A percentile compares a stretch with the other conserved stretches of the same genome.
These are phyloP conservation scores for Nitzschia sp. DNA, from an alignment of 108 stramenopile species.

Conservation along the genomic window DNA sequence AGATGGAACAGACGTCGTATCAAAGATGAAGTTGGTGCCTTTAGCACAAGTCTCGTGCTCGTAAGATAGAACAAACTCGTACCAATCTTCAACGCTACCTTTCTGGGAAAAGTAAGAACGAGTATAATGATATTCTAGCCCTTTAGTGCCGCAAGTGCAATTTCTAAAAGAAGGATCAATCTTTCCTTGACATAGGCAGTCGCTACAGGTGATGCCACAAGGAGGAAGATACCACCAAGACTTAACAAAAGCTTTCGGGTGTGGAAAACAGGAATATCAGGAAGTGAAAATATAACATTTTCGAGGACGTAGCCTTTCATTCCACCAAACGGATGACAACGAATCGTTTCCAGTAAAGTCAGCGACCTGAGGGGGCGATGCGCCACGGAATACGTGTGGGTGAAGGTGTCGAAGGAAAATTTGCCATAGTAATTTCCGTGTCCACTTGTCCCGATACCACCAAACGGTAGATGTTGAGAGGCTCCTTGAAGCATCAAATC, in stretches of 20 bases:
- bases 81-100: too few species aligned
- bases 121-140: too few species aligned
- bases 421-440: slow-evolving; percentile 69
- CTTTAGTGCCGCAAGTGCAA: not conserved
- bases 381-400: slow-evolving; percentile 42
- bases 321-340: slow-evolving; percentile 42
- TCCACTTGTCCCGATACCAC: slow-evolving; percentile 81
- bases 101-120: too few species aligned
- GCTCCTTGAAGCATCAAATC: slow-evolving; percentile 60
- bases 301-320: slow-evolving; percentile 18
- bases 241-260: slow-evolving; percentile 1
- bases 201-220: not conserved
- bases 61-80: too few species aligned
- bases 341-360: slow-evolving; percentile 19
- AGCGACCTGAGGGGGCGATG: slow-evolving; percentile 24
- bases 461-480: slow-evolving; percentile 59
- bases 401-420: slow-evolving; percentile 77
- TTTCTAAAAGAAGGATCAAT: not conserved
- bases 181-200: not conserved
- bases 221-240: not conserved
- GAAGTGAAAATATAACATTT: not conserved
- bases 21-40: not conserved
- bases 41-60: too few species aligned
- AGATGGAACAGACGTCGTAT: not conserved
- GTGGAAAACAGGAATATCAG: slow-evolving; percentile 22